Percentiles rank a stretch among this genome's conserved stretches.
Evolutionary conservation across 1,139 yeast genomes (phyloP).

Genomic region (Debaryomyces psychrophilus): DNA sequence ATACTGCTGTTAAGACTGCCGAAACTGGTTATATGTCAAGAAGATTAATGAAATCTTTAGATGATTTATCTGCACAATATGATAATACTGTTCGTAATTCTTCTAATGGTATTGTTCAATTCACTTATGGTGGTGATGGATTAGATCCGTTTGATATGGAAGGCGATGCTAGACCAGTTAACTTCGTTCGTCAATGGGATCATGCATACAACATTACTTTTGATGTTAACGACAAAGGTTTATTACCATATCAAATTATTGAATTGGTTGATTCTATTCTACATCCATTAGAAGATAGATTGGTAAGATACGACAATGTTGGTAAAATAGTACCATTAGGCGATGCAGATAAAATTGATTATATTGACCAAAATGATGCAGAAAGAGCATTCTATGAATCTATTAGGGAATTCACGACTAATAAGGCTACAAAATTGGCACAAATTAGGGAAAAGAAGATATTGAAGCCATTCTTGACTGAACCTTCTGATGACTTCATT

Average conservation of each 20-base stretch:
- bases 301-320: conserved; percentile 71
- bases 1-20: conserved; percentile 98
- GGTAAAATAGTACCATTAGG: conserved; percentile 55
- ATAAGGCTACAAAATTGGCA: conserved; percentile 62
- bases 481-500: conserved; percentile 45
- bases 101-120: conserved; percentile 94
- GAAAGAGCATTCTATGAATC: conserved; percentile 82
- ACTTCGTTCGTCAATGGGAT: conserved; percentile 92
- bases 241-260: conserved; percentile 72
- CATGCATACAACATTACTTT: conserved; percentile 81
- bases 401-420: conserved; percentile 60
- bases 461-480: conserved; percentile 34
- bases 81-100: conserved; percentile 96
- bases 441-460: conserved; percentile 58
- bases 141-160: conserved; percentile 99
- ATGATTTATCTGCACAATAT: conserved; percentile 91
- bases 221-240: conserved; percentile 53
- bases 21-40: conserved; percentile 99
- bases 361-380: conserved; percentile 81
- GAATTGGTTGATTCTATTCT: conserved; percentile 59
- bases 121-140: conserved; percentile 98
- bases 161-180: conserved; percentile 96
- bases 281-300: conserved; percentile 59
- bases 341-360: conserved; percentile 55
- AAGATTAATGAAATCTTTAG: conserved; percentile 96